phyloP scores from a whole-genome alignment of 441 rosid genomes.

The California macrophylla region DNA sequence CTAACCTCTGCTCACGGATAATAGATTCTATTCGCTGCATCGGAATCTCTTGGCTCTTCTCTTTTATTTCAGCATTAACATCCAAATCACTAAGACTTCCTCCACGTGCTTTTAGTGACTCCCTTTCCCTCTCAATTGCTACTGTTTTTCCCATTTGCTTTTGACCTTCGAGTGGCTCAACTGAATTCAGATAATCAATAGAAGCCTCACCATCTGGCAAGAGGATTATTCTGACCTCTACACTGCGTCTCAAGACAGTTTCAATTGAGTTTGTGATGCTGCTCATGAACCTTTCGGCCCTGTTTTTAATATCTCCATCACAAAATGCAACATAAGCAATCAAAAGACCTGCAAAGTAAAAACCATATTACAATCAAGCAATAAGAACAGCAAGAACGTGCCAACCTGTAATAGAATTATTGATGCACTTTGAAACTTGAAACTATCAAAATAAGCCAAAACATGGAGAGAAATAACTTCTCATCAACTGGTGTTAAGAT shows the following conservation, averaged over 20 bases:
- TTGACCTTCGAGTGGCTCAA: conserved; percentile 24
- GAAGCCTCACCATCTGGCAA: conserved; percentile 44
- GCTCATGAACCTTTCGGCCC: conserved; percentile 88
- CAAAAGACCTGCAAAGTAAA: conserved; percentile 56
- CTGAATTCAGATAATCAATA: conserved; percentile 22
- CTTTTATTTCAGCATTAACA: conserved; percentile 32
- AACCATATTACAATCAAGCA: conserved; percentile 11
- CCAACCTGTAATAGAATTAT: not conserved
- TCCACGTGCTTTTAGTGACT: conserved; percentile 28
- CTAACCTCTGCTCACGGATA: conserved; percentile 82
- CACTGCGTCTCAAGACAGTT: conserved; percentile 61
- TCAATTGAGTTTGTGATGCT: conserved; percentile 90
- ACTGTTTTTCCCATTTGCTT: conserved; percentile 24
- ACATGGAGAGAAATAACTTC: not conserved
- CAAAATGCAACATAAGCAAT: conserved; percentile 70
- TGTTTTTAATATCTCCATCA: conserved; percentile 54
- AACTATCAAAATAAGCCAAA: not conserved
- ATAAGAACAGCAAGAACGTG: not conserved
- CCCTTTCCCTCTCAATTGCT: conserved; percentile 29
- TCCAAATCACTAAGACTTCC: conserved; percentile 38
- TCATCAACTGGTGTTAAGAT: not conserved
- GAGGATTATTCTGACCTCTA: conserved; percentile 71
- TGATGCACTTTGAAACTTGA: not conserved
- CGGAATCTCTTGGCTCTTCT: conserved; percentile 45
- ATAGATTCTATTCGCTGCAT: conserved; percentile 90